Conservation (phyloP, 805 yeast species). For the Maudiozyma bulderi region DNA sequence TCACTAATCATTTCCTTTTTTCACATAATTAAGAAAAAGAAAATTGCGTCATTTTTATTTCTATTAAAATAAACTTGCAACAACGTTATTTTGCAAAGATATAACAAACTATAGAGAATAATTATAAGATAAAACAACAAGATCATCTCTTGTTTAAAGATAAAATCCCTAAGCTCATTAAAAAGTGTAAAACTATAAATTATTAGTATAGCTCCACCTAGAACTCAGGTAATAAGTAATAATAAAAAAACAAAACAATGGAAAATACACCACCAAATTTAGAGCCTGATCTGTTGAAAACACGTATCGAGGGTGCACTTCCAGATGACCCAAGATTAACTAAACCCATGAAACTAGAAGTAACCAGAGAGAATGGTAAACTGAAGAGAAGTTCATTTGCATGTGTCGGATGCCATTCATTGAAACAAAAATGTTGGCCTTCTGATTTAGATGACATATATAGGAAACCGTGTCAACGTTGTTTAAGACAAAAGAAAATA, state of each 20-base stretch:
- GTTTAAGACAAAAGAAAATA: slow-evolving; percentile 48
- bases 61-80: no score
- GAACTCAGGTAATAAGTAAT: no score
- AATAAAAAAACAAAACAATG: neutral
- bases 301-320: slow-evolving; percentile 16
- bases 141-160: no score
- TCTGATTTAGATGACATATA: slow-evolving; percentile 38
- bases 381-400: slow-evolving; percentile 29
- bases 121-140: no score
- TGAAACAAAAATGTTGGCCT: slow-evolving; percentile 80
- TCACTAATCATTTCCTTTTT: no score
- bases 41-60: no score
- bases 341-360: slow-evolving; percentile 17
- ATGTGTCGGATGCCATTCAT: slow-evolving; percentile 50
- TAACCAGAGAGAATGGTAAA: slow-evolving; percentile 14
- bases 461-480: slow-evolving; percentile 61
- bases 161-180: no score
- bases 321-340: slow-evolving; percentile 17
- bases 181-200: no score
- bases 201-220: no score
- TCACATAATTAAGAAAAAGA: no score
- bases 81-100: no score
- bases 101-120: no score
- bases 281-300: neutral
- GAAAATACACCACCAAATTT: neutral